Evolutionary conservation across 352 stramenopile species (phyloP), one percentile per base, ranked within the genome.

Genomic region (Globisporangium solare): DNA sequence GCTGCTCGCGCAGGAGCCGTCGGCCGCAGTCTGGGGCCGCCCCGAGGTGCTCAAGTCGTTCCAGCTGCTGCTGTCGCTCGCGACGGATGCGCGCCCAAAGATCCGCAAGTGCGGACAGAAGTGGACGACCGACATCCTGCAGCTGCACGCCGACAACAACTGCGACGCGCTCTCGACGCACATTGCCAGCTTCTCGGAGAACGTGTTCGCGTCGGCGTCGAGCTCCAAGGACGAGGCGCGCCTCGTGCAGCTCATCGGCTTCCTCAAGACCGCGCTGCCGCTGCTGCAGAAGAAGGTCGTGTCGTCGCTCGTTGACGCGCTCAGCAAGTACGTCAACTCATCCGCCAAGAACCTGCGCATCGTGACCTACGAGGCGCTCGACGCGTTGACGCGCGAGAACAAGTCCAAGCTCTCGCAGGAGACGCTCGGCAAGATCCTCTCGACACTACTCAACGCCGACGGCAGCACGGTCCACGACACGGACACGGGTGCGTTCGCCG

Each of bases 131-230:
- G 81, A 90, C 60, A 68, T 94, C 11, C 71, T 95, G 37, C 68
- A 86, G 63, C 67, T 80, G 17, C 86, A 94, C 61, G 73, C 76
- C 8, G 73, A 83, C 39, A 66, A 79, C 61, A 71, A 85, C 51
- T 90, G 79, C 61, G 81, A 95, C 59, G 62, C 78, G 31, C 76
- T 95, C 17, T 93, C 86, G 14, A 95, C 81, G 24, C 86, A 95
- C 67, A 92, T 93, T 46, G 86, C 86, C 24, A 89, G 80, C 65
- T 95, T 95, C 60, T 75, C 76, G 4, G 81, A 92, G 66, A 93
- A 93, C 60, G 82, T 93, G 15, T 80, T 95, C 14, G 69, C 78
- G 27, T 35, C 27, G 8, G 68, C 73, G 18, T 74, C 71, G 3
- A 79, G 74, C 39, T 67, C 68, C 37, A 93, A 93, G 59, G 82